These are phyloP conservation scores for Plectranthus barbatus DNA, from an alignment of 257 asterid genomes.

Conservation along the genomic window DNA sequence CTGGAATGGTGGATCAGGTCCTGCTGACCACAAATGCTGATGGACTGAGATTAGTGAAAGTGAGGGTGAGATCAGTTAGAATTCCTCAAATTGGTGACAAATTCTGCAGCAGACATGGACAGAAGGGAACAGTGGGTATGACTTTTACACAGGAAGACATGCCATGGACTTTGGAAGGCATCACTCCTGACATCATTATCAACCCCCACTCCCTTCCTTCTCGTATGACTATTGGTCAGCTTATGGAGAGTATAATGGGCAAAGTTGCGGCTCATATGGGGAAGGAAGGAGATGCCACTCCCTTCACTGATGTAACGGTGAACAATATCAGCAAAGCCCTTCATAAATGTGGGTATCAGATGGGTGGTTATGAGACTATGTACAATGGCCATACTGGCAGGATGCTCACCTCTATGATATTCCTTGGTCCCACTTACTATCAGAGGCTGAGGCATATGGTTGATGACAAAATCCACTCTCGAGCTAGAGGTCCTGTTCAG, in stretches of 20 bases:
- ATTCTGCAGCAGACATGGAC: constrained; percentile 94
- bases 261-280: constrained; percentile 99
- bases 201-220: constrained; percentile 98
- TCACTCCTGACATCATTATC: constrained; percentile 79
- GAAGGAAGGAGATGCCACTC: constrained; percentile 96
- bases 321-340: constrained; percentile 92
- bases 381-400: constrained; percentile 95
- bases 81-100: constrained; percentile 97
- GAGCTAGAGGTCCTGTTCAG: constrained; percentile 98
- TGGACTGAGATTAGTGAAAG: constrained; percentile 90
- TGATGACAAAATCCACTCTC: constrained; percentile 90
- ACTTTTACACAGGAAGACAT: constrained; percentile 97
- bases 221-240: constrained; percentile 96
- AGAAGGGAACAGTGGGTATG: constrained; percentile 96
- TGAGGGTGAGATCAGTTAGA: constrained; percentile 87
- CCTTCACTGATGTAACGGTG: constrained; percentile 92
- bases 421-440: constrained; percentile 92
- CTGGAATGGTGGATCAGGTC: constrained; percentile 94
- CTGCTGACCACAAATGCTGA: constrained; percentile 89
- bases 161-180: constrained; percentile 96
- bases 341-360: constrained; percentile 93
- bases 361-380: constrained; percentile 98
- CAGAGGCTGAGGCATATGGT: constrained; percentile 98
- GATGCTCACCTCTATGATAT: constrained; percentile 69
- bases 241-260: constrained; percentile 95